Percentiles rank a stretch among this genome's conserved stretches.
Conservation (phyloP, 352 stramenopile species). For the Thraustochytrium sp. region DNA sequence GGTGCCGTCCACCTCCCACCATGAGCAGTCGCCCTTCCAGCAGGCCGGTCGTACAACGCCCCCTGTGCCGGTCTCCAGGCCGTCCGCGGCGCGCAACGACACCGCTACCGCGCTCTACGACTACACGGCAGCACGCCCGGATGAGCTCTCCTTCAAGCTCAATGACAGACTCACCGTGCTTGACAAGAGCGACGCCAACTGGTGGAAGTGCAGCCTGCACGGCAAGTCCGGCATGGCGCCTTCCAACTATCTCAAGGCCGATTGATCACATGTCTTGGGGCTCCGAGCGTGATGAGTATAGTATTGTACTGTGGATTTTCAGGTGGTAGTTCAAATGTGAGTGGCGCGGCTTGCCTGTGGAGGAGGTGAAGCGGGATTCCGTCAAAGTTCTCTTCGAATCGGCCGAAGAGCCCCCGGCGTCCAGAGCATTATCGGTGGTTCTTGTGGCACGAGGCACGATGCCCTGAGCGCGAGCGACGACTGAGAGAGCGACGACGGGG, state of each 20-base stretch:
- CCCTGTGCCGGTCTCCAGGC: too few relatives aligned
- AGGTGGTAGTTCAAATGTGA: background rate
- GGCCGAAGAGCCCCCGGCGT: too few relatives aligned
- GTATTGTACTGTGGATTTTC: background rate
- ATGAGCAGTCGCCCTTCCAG: background rate
- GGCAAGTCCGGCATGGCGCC: background rate
- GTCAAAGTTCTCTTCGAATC: too few relatives aligned
- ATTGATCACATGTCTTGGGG: too few relatives aligned
- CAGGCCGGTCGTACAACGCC: background rate
- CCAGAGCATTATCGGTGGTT: background rate
- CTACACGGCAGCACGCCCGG: background rate
- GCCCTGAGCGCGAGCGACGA: too few relatives aligned
- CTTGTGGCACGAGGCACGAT: too few relatives aligned
- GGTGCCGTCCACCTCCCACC: too few relatives aligned
- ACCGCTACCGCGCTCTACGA: constrained; percentile 7
- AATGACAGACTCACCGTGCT: constrained; percentile 25
- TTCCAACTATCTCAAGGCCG: constrained; percentile 27
- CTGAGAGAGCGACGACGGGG: background rate
- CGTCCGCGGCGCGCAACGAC: background rate
- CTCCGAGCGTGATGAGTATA: too few relatives aligned
- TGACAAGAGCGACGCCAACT: constrained; percentile 22
- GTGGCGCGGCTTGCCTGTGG: too few relatives aligned
- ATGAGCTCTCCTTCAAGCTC: constrained; percentile 28
- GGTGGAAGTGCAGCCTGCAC: constrained; percentile 6
- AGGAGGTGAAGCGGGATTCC: too few relatives aligned